phyloP scores from a whole-genome alignment of 2,329 filamentous ascomycete genomes.

The Aspergillus carbonarius region DNA sequence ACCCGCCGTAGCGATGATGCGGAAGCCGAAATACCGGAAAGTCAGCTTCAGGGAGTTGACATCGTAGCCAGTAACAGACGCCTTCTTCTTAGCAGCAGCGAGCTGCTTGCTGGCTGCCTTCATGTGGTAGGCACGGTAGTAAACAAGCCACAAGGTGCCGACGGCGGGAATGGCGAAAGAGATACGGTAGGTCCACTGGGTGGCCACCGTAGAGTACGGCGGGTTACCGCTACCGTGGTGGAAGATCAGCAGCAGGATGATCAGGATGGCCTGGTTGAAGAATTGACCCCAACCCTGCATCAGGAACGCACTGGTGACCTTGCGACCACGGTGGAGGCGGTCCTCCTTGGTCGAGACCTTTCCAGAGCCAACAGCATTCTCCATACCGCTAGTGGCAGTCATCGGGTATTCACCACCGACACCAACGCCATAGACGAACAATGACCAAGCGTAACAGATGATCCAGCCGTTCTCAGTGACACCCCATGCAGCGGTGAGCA shows the following conservation, averaged over 20 bases:
- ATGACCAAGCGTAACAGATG: conserved; percentile 91
- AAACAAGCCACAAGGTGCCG: conserved; percentile 90
- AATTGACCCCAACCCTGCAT: conserved; percentile 99
- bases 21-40: conserved; percentile 79
- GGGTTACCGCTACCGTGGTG: conserved; percentile 73
- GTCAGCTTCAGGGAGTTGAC: conserved; percentile 76
- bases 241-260: conserved; percentile 83
- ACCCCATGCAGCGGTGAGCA: conserved; percentile 91
- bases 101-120: conserved; percentile 81
- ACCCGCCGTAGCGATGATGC: conserved; percentile 80
- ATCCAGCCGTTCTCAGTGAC: conserved; percentile 87
- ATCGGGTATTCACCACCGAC: conserved; percentile 88
- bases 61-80: conserved; percentile 88
- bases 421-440: conserved; percentile 82
- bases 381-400: conserved; percentile 93
- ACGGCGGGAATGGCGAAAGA: conserved; percentile 89
- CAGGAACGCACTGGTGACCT: conserved; percentile 91
- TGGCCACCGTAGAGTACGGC: conserved; percentile 73
- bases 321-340: conserved; percentile 90
- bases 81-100: conserved; percentile 77
- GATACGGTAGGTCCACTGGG: conserved; percentile 88
- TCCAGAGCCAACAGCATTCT: conserved; percentile 81
- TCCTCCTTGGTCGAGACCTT: conserved; percentile 88
- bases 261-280: conserved; percentile 86
- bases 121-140: conserved; percentile 97